Evolutionary conservation across 306 rosid species (phyloP), one percentile per base, ranked within the genome.

Genomic region (Begonia loranthoides): DNA sequence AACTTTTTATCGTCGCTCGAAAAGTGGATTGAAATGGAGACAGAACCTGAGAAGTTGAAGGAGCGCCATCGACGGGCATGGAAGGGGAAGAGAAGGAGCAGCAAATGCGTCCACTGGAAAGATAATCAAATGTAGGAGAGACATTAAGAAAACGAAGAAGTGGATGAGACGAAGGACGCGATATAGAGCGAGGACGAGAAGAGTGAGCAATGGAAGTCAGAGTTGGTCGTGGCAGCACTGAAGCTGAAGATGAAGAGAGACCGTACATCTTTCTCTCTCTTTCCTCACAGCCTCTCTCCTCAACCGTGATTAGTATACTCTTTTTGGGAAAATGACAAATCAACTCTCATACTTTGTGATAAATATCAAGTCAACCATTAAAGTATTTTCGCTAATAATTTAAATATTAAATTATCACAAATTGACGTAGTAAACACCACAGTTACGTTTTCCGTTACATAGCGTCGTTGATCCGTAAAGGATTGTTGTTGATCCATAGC

Each of bases 11-110:
- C 2, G 13, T 9, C n/a, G 13, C 11, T 48, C 33, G 9, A 5
- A 44, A 22, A 8, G 16, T 12, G 50, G 44, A 28, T 28, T 28
- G 59, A 17, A 47, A 3, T 0, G 41, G 34, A 22, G 17, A 43
- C 13, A 15, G 14, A 75, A 89, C 95, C 97, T 79, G 85, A 56
- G 79, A 74, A 54, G 49, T 19, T 41, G 83, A 65, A 77, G 48
- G 17, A 52, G 82, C 63, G 24, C 70, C 65, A 1, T 66, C 50
- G 9, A 55, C 19, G 0, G 81, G 46, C 74, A 68, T 62, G 50
- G 65, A 54, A 3, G 69, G 17, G 51, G 82, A 51, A 14, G 82
- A 49, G 13, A 73, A 47, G 50, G 70, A 79, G 67, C 75, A 77
- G 51, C 54, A 66, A 56, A 73, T 55, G 17, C 67, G 61, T 41